Percentiles rank a stretch among this genome's conserved stretches.
Evolutionary conservation across 345 rosid genomes (phyloP).

Genomic region (Syzygium aromaticum): DNA sequence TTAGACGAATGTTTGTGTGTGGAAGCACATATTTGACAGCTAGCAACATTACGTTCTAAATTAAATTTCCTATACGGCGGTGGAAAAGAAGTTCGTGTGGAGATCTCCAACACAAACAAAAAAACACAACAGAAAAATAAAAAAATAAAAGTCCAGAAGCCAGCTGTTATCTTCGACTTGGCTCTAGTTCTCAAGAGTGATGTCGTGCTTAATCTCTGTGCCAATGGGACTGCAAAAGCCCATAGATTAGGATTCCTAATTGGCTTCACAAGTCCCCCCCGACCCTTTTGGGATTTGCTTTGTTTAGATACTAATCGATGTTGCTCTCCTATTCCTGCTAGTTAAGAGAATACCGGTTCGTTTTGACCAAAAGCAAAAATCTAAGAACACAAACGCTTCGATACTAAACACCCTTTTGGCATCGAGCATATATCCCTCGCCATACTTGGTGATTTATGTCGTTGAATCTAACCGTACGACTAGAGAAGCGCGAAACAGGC

Average conservation of each 20-base stretch:
- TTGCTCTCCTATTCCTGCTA: no score
- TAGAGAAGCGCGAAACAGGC: no score
- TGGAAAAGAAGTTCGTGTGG: background rate
- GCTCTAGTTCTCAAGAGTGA: background rate
- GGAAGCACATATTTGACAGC: background rate
- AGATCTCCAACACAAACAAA: background rate
- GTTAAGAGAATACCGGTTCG: no score
- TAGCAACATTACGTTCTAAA: background rate
- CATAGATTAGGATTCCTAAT: no score
- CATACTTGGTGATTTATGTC: no score
- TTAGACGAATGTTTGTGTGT: background rate
- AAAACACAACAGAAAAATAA: fast-evolving
- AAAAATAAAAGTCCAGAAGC: background rate
- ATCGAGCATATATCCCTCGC: background rate
- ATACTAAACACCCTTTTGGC: background rate
- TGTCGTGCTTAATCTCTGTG: background rate
- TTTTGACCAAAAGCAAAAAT: background rate
- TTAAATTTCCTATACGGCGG: background rate
- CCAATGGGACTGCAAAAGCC: no score
- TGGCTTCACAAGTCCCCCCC: no score
- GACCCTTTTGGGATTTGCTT: no score
- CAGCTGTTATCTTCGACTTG: background rate
- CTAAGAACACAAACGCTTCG: background rate
- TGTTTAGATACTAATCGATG: no score
- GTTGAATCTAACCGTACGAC: no score